phyloP scores from a whole-genome alignment of 2,329 filamentous ascomycete species.

The Pseudogymnoascus sp. region DNA sequence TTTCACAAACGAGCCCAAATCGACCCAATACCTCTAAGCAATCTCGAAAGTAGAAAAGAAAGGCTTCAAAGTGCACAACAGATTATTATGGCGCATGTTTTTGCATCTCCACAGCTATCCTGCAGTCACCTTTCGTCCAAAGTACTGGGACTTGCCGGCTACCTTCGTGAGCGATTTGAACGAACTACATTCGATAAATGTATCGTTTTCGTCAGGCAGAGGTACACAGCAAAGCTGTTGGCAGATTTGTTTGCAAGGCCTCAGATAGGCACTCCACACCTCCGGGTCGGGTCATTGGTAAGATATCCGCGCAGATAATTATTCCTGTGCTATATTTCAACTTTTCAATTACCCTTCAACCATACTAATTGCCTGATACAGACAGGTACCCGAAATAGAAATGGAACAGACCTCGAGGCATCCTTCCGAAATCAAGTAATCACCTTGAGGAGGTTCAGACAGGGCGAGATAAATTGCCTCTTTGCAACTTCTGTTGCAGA shows the following conservation, averaged over 20 bases:
- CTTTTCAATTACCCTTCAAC: background rate
- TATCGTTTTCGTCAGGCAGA: constrained; percentile 79
- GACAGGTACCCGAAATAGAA: constrained; percentile 43
- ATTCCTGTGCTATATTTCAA: background rate
- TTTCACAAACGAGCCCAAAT: constrained; percentile 26
- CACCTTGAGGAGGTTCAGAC: constrained; percentile 58
- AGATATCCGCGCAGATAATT: constrained; percentile 17
- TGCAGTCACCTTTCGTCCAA: constrained; percentile 59
- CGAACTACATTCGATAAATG: constrained; percentile 54
- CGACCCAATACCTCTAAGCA: constrained; percentile 23
- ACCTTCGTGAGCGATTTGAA: constrained; percentile 57
- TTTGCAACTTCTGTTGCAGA: constrained; percentile 62
- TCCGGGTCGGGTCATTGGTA: constrained; percentile 58
- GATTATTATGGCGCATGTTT: constrained; percentile 46
- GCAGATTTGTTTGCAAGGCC: constrained; percentile 56
- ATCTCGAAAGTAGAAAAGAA: constrained; percentile 45
- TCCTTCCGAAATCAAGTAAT: constrained; percentile 69
- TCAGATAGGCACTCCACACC: constrained; percentile 47
- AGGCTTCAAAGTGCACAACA: constrained; percentile 52
- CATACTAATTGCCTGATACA: constrained; percentile 11
- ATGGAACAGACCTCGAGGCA: constrained; percentile 45
- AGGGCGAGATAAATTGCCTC: constrained; percentile 53
- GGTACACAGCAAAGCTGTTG: constrained; percentile 70
- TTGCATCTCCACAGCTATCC: constrained; percentile 31
- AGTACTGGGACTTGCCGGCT: constrained; percentile 52